These are phyloP conservation scores for Gnaphalium uliginosum DNA, from an alignment of 129 eudicot genomes.

Conservation along the genomic window DNA sequence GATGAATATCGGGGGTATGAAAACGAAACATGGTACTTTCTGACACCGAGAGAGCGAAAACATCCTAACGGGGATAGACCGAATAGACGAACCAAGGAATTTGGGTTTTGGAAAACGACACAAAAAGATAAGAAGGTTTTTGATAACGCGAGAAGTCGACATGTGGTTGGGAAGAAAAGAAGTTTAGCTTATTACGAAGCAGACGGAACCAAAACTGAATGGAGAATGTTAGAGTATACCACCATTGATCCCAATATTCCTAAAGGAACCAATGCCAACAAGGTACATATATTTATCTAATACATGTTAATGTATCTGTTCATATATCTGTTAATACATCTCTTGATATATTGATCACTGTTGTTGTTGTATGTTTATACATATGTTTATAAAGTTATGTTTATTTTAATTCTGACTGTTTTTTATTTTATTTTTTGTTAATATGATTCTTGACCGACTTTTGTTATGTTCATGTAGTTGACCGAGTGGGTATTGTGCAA, in stretches of 20 bases:
- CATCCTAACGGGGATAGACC: not conserved
- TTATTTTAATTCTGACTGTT: not conserved
- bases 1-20: not conserved
- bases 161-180: slow-evolving; percentile 15
- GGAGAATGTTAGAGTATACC: not conserved
- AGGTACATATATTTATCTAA: too few species aligned
- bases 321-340: too few species aligned
- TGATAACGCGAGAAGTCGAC: not conserved
- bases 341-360: too few species aligned
- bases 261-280: not conserved
- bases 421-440: not conserved
- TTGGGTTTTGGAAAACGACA: slow-evolving; percentile 24
- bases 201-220: not conserved
- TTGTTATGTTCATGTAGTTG: not conserved
- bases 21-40: slow-evolving; percentile 8
- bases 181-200: not conserved
- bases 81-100: not conserved
- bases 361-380: too few species aligned
- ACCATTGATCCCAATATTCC: not conserved
- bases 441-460: not conserved
- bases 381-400: too few species aligned
- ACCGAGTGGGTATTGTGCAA: not conserved
- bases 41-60: slow-evolving; percentile 14
- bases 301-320: too few species aligned
- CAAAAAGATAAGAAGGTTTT: not conserved